Conservation (phyloP, 768 basidiomycete genomes). For the Mycena polygramma region DNA sequence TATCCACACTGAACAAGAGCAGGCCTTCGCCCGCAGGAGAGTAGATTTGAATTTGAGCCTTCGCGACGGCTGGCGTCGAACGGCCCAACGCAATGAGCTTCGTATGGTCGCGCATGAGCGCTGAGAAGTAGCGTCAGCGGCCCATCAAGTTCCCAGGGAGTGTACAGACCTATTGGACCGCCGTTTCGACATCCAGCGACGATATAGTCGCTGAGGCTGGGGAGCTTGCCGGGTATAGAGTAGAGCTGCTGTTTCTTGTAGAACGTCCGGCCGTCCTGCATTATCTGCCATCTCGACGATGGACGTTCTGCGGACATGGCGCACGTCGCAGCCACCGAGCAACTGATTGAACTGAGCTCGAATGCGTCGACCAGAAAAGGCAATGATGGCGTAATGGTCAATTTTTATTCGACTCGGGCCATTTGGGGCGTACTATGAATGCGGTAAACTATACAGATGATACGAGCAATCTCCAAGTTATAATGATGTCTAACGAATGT, state of each 20-base stretch:
- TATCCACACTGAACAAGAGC: conserved; percentile 79
- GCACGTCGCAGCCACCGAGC: neutral
- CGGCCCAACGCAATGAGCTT: conserved; percentile 83
- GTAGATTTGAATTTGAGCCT: conserved; percentile 89
- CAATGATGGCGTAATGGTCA: neutral
- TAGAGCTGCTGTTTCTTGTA: conserved; percentile 90
- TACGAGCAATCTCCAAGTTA: too few species aligned
- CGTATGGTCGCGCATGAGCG: conserved; percentile 87
- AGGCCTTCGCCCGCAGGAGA: conserved; percentile 86
- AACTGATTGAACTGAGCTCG: too few species aligned
- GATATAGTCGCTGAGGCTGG: conserved; percentile 83
- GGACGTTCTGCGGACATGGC: conserved; percentile 66
- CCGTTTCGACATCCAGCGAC: conserved; percentile 87
- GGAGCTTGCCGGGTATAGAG: conserved; percentile 82
- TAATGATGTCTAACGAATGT: conserved; percentile 35
- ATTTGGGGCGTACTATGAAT: conserved; percentile 19
- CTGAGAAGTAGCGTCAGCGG: conserved; percentile 54
- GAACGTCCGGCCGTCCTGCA: conserved; percentile 89
- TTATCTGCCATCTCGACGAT: conserved; percentile 89
- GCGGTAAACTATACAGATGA: conserved; percentile 33
- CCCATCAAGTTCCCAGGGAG: conserved; percentile 16
- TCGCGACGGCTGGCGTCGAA: conserved; percentile 67
- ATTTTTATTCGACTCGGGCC: conserved; percentile 10
- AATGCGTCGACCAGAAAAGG: conserved; percentile 6
- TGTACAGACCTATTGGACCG: conserved; percentile 84